A percentile compares a stretch with the other conserved stretches of the same genome.
Evolutionary conservation across 306 rosid species (phyloP).

Genomic region (Gastrolobium bilobum): DNA sequence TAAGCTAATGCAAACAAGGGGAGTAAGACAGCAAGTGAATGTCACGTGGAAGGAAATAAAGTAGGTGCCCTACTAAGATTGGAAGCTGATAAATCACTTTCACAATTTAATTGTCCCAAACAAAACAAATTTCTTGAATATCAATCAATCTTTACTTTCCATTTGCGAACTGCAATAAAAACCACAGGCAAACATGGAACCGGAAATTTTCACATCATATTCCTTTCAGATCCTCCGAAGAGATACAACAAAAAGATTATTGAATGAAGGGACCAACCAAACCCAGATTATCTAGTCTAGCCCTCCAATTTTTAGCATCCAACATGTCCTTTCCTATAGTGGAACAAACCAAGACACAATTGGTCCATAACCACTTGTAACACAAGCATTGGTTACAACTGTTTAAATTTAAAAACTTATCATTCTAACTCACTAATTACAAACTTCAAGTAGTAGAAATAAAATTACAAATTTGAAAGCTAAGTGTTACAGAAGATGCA

Average conservation of each 20-base stretch:
- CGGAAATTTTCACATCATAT: not conserved
- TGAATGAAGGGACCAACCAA: not conserved
- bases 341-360: slow-evolving; percentile 38
- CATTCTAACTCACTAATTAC: slow-evolving; percentile 47
- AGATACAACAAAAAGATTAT: slow-evolving; percentile 2
- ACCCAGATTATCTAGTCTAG: not conserved
- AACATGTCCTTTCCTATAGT: not conserved
- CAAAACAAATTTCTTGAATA: slow-evolving; percentile 23
- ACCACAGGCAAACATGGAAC: not conserved
- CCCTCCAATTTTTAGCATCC: not conserved
- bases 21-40: slow-evolving; percentile 20
- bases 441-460: slow-evolving; percentile 8
- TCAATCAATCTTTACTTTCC: slow-evolving; percentile 32
- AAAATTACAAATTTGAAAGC: slow-evolving; percentile 33
- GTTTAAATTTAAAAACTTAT: slow-evolving; percentile 9
- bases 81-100: slow-evolving; percentile 56
- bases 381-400: slow-evolving; percentile 33
- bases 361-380: slow-evolving; percentile 38
- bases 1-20: not conserved
- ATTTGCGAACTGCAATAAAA: not conserved
- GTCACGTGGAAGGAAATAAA: slow-evolving; percentile 44
- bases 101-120: slow-evolving; percentile 48
- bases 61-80: slow-evolving; percentile 47
- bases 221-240: slow-evolving; percentile 18
- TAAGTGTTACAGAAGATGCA: slow-evolving; percentile 70